Percentiles rank a stretch among this genome's conserved stretches.
These are phyloP conservation scores for Chamaenerion angustifolium DNA, from an alignment of 345 rosid genomes.

Conservation along the genomic window DNA sequence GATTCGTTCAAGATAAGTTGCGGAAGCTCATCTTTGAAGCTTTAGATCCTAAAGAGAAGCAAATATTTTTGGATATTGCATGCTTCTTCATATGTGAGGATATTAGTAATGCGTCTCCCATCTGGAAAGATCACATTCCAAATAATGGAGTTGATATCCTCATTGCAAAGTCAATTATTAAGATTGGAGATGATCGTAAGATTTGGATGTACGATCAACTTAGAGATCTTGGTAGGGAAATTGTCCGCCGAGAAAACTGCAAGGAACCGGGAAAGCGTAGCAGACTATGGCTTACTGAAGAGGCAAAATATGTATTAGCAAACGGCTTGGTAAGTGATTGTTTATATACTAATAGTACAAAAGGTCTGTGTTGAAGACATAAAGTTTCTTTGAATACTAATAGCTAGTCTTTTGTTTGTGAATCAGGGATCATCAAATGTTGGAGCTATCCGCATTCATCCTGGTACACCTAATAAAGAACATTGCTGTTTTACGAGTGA, in stretches of 20 bases:
- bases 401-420: no score
- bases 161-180: background rate
- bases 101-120: background rate
- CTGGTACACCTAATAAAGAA: no score
- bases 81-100: constrained; percentile 5
- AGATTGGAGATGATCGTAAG: background rate
- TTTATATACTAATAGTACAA: no score
- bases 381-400: no score
- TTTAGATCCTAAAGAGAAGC: background rate
- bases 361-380: no score
- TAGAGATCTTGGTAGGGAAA: constrained; percentile 3
- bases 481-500: no score
- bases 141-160: background rate
- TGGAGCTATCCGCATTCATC: no score
- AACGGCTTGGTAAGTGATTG: no score
- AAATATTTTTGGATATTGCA: constrained; percentile 8
- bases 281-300: background rate
- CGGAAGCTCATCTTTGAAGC: background rate
- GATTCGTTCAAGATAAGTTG: background rate
- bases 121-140: background rate
- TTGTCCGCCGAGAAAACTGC: rapidly evolving
- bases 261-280: background rate
- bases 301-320: background rate
- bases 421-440: no score
- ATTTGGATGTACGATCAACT: constrained; percentile 5